A percentile compares a stretch with the other conserved stretches of the same genome.
Conservation (phyloP, 495 filamentous ascomycete species). For the Cetradonia linearis region DNA sequence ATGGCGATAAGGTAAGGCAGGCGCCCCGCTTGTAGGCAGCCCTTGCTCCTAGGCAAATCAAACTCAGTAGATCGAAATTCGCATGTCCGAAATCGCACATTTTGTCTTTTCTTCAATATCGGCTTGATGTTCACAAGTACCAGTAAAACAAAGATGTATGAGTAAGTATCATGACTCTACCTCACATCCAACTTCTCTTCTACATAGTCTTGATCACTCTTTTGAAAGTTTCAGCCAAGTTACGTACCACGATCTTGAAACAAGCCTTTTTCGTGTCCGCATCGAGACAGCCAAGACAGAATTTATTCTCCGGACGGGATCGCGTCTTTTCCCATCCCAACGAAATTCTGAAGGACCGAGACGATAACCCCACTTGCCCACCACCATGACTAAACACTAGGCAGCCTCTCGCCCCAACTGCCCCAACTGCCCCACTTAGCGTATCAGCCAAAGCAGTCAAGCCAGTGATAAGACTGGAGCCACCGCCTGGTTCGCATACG, state of each 20-base stretch:
- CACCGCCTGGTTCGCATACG: background rate
- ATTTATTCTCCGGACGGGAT: background rate
- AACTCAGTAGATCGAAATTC: background rate
- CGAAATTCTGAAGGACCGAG: background rate
- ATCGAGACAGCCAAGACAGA: background rate
- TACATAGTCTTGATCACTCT: background rate
- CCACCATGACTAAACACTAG: background rate
- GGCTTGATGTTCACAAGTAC: background rate
- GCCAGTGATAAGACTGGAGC: background rate
- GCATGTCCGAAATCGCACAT: background rate
- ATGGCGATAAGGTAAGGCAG: background rate
- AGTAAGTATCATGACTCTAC: background rate
- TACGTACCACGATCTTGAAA: background rate
- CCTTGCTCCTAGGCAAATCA: too few relatives aligned
- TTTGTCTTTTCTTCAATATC: background rate
- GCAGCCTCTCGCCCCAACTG: background rate
- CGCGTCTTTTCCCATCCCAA: background rate
- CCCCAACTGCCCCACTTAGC: conserved; percentile 1
- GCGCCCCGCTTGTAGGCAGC: background rate
- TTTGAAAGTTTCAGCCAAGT: background rate
- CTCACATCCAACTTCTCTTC: background rate
- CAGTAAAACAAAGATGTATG: background rate
- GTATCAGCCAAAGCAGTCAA: background rate
- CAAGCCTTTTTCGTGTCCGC: background rate
- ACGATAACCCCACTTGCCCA: too few relatives aligned